Evolutionary conservation across 169 alveolate genomes (phyloP).

Genomic region (Cryptosporidium felis): DNA sequence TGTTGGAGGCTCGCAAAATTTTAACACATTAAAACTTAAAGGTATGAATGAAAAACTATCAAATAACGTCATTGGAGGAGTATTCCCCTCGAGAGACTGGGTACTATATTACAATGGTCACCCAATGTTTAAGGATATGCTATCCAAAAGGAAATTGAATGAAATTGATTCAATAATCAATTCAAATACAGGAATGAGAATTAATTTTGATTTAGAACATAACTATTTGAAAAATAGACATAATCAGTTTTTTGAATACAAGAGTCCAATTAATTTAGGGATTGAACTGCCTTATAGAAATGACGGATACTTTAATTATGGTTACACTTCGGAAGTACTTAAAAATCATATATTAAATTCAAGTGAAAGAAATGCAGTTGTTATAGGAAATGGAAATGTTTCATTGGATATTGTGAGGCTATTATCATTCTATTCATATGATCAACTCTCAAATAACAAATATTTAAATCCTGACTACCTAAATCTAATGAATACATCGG

Average conservation of each 20-base stretch:
- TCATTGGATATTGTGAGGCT: slow-evolving; percentile 48
- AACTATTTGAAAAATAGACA: neutral
- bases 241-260: slow-evolving; percentile 28
- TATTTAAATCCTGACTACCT: slow-evolving; percentile 26
- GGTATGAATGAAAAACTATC: neutral
- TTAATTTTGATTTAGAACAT: neutral
- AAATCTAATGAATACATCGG: slow-evolving; percentile 3
- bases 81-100: slow-evolving; percentile 68
- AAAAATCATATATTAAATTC: slow-evolving; percentile 17
- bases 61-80: slow-evolving; percentile 35
- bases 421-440: slow-evolving; percentile 30
- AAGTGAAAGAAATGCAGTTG: slow-evolving; percentile 38
- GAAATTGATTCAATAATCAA: neutral
- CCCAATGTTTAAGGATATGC: slow-evolving; percentile 37
- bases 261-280: neutral
- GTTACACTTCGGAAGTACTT: slow-evolving; percentile 7
- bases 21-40: slow-evolving; percentile 2
- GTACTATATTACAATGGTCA: slow-evolving; percentile 47
- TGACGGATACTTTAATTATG: slow-evolving; percentile 13
- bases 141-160: neutral
- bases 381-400: slow-evolving; percentile 69
- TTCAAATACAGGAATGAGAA: neutral
- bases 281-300: neutral
- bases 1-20: slow-evolving; percentile 51
- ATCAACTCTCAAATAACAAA: slow-evolving; percentile 32